phyloP scores from a whole-genome alignment of 2,329 filamentous ascomycete species.

The Neopestalotiopsis sp. region DNA sequence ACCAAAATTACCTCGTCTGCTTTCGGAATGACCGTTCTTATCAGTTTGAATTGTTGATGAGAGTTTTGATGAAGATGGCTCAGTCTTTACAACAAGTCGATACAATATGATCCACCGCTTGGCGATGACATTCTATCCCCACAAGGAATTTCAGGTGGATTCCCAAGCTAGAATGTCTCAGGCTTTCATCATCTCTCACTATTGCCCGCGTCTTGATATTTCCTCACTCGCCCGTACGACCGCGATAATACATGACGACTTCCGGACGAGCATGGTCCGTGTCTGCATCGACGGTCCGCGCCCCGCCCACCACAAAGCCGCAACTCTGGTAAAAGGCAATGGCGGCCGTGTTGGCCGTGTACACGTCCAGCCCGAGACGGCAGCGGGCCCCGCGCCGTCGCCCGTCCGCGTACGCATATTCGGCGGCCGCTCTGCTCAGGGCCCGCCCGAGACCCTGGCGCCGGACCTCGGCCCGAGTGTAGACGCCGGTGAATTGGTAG shows the following conservation, averaged over 20 bases:
- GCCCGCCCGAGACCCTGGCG: slow-evolving; percentile 40
- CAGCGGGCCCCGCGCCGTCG: slow-evolving; percentile 30
- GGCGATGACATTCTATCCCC: too few relatives aligned
- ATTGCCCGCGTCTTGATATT: neutral
- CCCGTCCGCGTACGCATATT: slow-evolving; percentile 29
- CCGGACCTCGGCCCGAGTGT: slow-evolving; percentile 42
- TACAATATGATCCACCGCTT: too few relatives aligned
- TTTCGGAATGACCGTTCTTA: too few relatives aligned
- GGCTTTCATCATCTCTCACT: neutral
- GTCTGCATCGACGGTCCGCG: slow-evolving; percentile 18
- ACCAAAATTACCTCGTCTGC: neutral
- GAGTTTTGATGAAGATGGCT: too few relatives aligned
- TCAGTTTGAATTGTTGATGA: too few relatives aligned
- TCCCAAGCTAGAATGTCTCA: too few relatives aligned
- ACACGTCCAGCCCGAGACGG: slow-evolving; percentile 39
- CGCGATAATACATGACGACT: slow-evolving; percentile 30
- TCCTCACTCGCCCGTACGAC: neutral
- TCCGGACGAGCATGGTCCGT: slow-evolving; percentile 20
- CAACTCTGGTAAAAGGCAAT: slow-evolving; percentile 41
- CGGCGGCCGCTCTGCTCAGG: slow-evolving; percentile 36
- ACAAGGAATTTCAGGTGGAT: too few relatives aligned
- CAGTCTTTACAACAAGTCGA: too few relatives aligned
- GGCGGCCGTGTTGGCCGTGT: slow-evolving; percentile 38
- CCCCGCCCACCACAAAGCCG: slow-evolving; percentile 35
- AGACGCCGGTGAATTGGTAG: slow-evolving; percentile 44